phyloP scores from a whole-genome alignment of 2,329 filamentous ascomycete species.

The Colletotrichum liaoningense region DNA sequence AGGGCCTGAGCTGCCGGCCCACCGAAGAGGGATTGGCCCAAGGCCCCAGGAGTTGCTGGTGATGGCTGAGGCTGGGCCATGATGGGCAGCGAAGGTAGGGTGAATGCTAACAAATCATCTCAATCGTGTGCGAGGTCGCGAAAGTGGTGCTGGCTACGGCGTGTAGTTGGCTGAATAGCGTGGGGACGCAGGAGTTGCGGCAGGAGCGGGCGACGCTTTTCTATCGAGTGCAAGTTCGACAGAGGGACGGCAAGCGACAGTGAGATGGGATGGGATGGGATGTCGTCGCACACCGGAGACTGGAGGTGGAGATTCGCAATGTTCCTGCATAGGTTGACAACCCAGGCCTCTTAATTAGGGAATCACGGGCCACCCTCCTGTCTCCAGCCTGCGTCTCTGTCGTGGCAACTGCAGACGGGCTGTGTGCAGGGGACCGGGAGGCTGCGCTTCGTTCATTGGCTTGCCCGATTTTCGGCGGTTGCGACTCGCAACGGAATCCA shows the following conservation, averaged over 20 bases:
- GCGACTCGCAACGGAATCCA: not conserved
- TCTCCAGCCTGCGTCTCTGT: slow-evolving; percentile 8
- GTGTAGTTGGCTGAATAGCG: not conserved
- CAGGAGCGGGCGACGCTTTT: not conserved
- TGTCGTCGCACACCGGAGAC: slow-evolving; percentile 18
- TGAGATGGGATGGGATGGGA: slow-evolving; percentile 1
- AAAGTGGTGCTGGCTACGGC: not conserved
- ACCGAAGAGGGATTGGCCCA: slow-evolving; percentile 60
- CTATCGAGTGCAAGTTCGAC: slow-evolving; percentile 8
- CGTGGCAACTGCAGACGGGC: slow-evolving; percentile 26
- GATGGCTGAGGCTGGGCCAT: slow-evolving; percentile 50
- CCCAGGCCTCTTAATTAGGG: slow-evolving; percentile 29
- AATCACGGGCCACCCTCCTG: slow-evolving; percentile 29
- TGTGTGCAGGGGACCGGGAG: not conserved
- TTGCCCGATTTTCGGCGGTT: not conserved
- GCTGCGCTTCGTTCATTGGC: slow-evolving; percentile 12
- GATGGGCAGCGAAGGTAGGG: slow-evolving; percentile 32
- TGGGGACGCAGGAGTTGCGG: not conserved
- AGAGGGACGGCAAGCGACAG: slow-evolving; percentile 4
- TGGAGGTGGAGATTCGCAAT: slow-evolving; percentile 16
- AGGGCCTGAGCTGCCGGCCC: slow-evolving; percentile 45
- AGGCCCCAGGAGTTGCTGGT: slow-evolving; percentile 57
- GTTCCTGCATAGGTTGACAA: slow-evolving; percentile 35
- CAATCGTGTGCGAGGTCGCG: slow-evolving; percentile 17
- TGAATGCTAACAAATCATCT: slow-evolving; percentile 25